Evolutionary conservation across 2,329 filamentous ascomycete genomes (phyloP), one percentile per base, ranked within the genome.

Genomic region (Ophiobolus disseminans): DNA sequence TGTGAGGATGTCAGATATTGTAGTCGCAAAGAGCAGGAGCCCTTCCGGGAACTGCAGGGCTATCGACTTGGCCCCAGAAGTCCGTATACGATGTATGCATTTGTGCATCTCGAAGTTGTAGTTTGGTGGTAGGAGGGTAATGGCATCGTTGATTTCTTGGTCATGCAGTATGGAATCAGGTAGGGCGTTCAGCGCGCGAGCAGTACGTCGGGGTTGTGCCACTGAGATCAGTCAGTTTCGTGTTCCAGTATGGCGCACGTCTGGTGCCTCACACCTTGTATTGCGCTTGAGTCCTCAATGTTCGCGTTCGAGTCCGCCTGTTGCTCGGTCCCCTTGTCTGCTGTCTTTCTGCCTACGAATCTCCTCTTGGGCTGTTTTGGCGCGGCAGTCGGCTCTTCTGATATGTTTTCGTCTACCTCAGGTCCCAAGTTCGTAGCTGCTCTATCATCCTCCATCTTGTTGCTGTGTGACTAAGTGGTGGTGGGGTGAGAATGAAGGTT

Each of bases 51-150:
- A 94, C 74, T 99, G 94, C n/a, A 99, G 80, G 0, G 93, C 95
- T 2, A 99, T 86, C 58, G 87, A 88, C 69, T 86, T 93, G 1
- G 92, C 87, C 7, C 83, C 86, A 7, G 88, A 85, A 1, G 87
- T 88, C 35, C 90, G 88, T 72, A 99, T 92, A 38, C 93, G 86
- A 75, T 97, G 91, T 65, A 99, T 95, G 7, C 94, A 99, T 78
- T 99, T 99, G 70, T 91, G 94, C 46, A 99, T 91, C 77, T 99
- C 94, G 72, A 99, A 99, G 63, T 90, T 93, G 81, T 99, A 99
- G 78, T 99, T 99, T n/a, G 85, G 79, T 1, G 94, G 94, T 2
- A 99, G 84, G 23, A 99, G 82, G 5, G 86, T 81, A 49, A 97
- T 91, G 3, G 94, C 94, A 35, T 86, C 88, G 72, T 93, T 93